A percentile compares a stretch with the other conserved stretches of the same genome.
Conservation (phyloP, 2,329 filamentous ascomycete species). For the Ceratocystis smalleyi region DNA sequence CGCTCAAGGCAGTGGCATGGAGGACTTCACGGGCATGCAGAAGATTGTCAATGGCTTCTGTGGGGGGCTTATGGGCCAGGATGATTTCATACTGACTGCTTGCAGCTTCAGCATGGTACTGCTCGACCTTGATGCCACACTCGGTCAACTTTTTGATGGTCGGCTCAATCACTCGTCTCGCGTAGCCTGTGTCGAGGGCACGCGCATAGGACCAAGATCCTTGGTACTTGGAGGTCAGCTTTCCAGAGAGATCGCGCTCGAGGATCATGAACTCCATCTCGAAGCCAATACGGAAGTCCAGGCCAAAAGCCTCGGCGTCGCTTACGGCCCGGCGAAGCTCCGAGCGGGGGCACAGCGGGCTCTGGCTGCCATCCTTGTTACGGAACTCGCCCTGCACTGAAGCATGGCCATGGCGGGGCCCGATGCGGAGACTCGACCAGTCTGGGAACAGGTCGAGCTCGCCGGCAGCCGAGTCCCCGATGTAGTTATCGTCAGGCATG, state of each 20-base stretch:
- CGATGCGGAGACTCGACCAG: slow-evolving; percentile 42
- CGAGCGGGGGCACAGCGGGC: slow-evolving; percentile 48
- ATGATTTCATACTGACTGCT: slow-evolving; percentile 66
- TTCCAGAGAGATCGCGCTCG: neutral
- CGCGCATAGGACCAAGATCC: slow-evolving; percentile 29
- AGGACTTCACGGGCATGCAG: slow-evolving; percentile 58
- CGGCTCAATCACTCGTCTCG: slow-evolving; percentile 46
- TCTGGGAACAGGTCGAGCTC: slow-evolving; percentile 54
- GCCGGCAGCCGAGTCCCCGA: slow-evolving; percentile 42
- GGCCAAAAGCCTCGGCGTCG: slow-evolving; percentile 27
- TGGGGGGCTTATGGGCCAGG: slow-evolving; percentile 44
- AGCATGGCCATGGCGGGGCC: slow-evolving; percentile 44
- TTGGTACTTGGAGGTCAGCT: slow-evolving; percentile 47
- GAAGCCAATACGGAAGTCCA: slow-evolving; percentile 53
- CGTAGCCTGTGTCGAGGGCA: slow-evolving; percentile 15
- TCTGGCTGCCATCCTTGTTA: slow-evolving; percentile 35
- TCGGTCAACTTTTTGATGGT: slow-evolving; percentile 45
- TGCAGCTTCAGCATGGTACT: slow-evolving; percentile 60
- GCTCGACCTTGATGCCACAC: slow-evolving; percentile 51
- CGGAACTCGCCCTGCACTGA: slow-evolving; percentile 53
- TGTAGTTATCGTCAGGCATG: slow-evolving; percentile 48
- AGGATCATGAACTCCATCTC: slow-evolving; percentile 46
- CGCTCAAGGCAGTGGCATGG: slow-evolving; percentile 43
- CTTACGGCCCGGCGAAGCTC: slow-evolving; percentile 41
- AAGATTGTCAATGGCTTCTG: slow-evolving; percentile 56